phyloP scores from a whole-genome alignment of 2,329 filamentous ascomycete genomes.

The Elsinoe arachidis region DNA sequence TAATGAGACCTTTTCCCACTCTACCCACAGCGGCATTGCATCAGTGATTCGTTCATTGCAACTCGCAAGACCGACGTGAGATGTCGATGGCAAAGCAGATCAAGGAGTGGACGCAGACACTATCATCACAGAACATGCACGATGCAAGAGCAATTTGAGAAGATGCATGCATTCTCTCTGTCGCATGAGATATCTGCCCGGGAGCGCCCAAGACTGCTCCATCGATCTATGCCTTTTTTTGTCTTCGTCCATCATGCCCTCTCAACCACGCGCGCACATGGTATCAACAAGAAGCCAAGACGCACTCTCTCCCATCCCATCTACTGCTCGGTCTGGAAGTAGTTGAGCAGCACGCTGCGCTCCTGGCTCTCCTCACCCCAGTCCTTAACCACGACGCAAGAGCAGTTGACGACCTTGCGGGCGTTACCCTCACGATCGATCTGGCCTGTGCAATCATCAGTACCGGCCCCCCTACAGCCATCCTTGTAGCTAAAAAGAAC shows the following conservation, averaged over 20 bases:
- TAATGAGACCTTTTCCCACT: too few species aligned
- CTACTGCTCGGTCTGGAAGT: conserved; percentile 84
- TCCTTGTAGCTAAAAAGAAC: too few species aligned
- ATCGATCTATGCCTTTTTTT: not conserved
- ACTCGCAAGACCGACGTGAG: too few species aligned
- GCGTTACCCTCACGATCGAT: conserved; percentile 99
- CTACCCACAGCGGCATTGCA: too few species aligned
- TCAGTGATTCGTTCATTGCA: too few species aligned
- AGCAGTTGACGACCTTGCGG: conserved; percentile 99
- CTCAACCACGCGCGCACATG: not conserved
- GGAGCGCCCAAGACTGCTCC: not conserved
- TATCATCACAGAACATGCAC: too few species aligned
- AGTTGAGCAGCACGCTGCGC: conserved; percentile 98
- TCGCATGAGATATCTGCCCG: not conserved
- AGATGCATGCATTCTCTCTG: too few species aligned
- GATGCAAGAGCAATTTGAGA: too few species aligned
- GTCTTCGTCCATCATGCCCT: not conserved
- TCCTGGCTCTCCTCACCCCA: conserved; percentile 99
- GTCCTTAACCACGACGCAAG: conserved; percentile 98
- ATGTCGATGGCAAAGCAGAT: too few species aligned
- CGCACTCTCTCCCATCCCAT: conserved; percentile 8
- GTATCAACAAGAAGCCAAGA: conserved; percentile 9
- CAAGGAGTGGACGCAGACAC: too few species aligned
- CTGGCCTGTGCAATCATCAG: conserved; percentile 56
- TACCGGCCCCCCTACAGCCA: conserved; percentile 17